Conservation (phyloP, 2,329 filamentous ascomycete species). For the Ceratocystiopsis sp. region DNA sequence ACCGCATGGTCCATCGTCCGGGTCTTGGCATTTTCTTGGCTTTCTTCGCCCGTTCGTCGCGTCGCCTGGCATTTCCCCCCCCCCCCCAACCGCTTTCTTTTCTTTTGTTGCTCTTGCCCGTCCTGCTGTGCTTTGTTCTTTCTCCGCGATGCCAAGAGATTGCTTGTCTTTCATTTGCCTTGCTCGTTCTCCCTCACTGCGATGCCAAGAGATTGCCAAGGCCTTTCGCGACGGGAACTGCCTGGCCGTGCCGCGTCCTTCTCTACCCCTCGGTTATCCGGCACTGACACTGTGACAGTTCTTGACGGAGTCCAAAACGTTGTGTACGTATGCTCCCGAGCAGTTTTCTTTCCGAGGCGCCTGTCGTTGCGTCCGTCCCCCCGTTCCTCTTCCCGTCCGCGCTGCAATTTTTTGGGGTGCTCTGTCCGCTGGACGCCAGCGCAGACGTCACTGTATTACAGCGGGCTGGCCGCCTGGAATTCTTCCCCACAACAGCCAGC, state of each 20-base stretch:
- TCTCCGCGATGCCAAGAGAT: constrained; percentile 1
- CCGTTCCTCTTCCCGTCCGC: background rate
- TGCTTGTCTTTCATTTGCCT: too few relatives aligned
- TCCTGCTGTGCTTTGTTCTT: too few relatives aligned
- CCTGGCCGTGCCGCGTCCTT: background rate
- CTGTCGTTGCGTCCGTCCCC: background rate
- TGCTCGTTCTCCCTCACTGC: background rate
- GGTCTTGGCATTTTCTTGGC: too few relatives aligned
- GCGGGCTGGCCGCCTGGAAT: background rate
- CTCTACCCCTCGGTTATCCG: background rate
- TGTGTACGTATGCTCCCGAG: constrained; percentile 8
- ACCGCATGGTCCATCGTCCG: too few relatives aligned
- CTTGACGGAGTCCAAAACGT: constrained; percentile 19
- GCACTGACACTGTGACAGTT: constrained; percentile 11
- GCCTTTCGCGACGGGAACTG: too few relatives aligned
- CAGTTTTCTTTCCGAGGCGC: background rate
- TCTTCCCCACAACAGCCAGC: constrained; percentile 2
- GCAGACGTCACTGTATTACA: background rate
- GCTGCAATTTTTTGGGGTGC: background rate
- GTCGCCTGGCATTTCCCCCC: too few relatives aligned
- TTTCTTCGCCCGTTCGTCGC: too few relatives aligned
- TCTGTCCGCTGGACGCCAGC: background rate
- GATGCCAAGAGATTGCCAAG: constrained; percentile 10
- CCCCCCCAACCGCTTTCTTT: too few relatives aligned
- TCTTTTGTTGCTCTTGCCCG: too few relatives aligned